Conservation (phyloP, 2,329 filamentous ascomycete species). For the Trichoderma pleuroti region DNA sequence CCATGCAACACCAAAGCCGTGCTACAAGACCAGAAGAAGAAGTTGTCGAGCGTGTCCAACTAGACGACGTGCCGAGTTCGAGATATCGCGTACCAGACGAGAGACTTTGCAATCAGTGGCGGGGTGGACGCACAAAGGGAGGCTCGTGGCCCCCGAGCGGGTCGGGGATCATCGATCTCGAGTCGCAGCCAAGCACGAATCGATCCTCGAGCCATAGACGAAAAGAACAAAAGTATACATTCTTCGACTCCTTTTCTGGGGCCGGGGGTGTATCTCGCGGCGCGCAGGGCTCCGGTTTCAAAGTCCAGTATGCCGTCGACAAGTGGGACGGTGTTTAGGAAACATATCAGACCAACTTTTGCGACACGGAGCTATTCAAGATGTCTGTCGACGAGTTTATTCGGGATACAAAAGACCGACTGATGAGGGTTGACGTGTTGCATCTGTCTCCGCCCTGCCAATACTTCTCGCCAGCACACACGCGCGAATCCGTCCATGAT, state of each 20-base stretch:
- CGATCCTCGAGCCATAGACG: background rate
- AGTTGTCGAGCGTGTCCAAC: conserved; percentile 32
- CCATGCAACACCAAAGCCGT: conserved; percentile 21
- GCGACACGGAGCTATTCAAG: conserved; percentile 44
- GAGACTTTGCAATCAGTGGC: conserved; percentile 33
- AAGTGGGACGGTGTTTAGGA: conserved; percentile 51
- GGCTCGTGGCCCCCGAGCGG: conserved; percentile 31
- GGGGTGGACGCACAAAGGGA: conserved; percentile 29
- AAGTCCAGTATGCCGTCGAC: conserved; percentile 62
- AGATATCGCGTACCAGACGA: conserved; percentile 33
- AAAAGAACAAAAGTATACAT: conserved; percentile 54
- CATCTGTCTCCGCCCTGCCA: conserved; percentile 79
- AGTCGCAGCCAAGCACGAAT: background rate
- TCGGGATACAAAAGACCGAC: conserved; percentile 24
- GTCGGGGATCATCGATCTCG: conserved; percentile 25
- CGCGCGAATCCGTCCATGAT: conserved; percentile 63
- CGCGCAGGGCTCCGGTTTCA: conserved; percentile 55
- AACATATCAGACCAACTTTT: conserved; percentile 60
- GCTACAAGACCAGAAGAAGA: conserved; percentile 35
- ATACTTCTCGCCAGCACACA: conserved; percentile 70
- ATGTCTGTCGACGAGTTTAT: conserved; percentile 51
- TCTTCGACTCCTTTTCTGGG: conserved; percentile 70
- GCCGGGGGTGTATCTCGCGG: conserved; percentile 69
- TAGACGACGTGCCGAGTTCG: conserved; percentile 30
- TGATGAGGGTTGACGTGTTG: conserved; percentile 59